These are phyloP conservation scores for Phlyctochytrium arcticum DNA, from an alignment of 192 early-diverging fungal species.

Conservation along the genomic window DNA sequence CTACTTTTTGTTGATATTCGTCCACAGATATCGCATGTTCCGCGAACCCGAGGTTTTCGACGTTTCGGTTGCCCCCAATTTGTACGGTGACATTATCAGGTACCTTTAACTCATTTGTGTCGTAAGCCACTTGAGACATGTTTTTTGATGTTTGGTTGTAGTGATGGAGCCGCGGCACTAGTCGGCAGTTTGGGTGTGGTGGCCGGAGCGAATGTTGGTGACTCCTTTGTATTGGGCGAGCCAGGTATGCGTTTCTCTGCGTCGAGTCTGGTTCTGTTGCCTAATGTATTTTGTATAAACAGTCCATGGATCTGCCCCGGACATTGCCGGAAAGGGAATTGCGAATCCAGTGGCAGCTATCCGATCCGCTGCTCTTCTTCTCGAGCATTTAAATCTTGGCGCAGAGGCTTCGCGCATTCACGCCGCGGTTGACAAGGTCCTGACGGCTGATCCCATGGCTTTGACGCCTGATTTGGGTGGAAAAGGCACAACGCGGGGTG, in stretches of 20 bases:
- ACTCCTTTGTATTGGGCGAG: conserved; percentile 92
- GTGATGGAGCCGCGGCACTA: conserved; percentile 93
- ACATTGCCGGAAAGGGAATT: conserved; percentile 96
- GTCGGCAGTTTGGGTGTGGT: conserved; percentile 95
- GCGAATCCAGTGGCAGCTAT: conserved; percentile 96
- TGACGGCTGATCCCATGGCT: conserved; percentile 49
- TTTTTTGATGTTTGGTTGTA: conserved; percentile 10
- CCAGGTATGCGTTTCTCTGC: conserved; percentile 49
- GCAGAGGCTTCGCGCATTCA: conserved; percentile 75
- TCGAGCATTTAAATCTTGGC: conserved; percentile 78
- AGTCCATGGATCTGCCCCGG: conserved; percentile 95
- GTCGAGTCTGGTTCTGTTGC: background rate
- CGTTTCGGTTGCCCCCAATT: conserved; percentile 94
- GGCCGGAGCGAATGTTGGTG: conserved; percentile 94
- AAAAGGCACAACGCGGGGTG: conserved; percentile 71
- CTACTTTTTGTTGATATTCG: no score
- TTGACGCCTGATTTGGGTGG: conserved; percentile 93
- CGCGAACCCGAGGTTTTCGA: conserved; percentile 94
- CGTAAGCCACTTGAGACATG: background rate
- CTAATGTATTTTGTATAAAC: background rate
- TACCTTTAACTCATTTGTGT: background rate
- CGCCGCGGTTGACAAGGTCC: conserved; percentile 77
- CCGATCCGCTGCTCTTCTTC: conserved; percentile 86
- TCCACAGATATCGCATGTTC: conserved; percentile 86
- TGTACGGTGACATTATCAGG: conserved; percentile 94